Conservation (phyloP, 2,329 filamentous ascomycete genomes). For the Cercospora sp. region DNA sequence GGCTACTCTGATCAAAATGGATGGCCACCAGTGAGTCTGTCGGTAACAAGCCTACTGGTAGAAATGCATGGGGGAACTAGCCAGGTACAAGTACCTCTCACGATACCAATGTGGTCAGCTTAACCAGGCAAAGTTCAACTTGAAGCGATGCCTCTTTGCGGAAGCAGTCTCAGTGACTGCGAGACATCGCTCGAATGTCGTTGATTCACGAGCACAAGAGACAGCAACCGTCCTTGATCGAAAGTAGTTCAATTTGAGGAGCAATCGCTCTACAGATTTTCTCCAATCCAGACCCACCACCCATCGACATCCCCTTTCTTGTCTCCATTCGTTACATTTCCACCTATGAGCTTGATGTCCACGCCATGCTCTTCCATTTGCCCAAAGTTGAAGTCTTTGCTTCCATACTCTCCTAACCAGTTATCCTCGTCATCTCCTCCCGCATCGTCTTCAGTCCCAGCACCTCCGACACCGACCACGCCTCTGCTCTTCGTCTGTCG, state of each 20-base stretch:
- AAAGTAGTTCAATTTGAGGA: not conserved
- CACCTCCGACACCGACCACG: slow-evolving; percentile 77
- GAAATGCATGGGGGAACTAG: too few species aligned
- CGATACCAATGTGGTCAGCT: too few species aligned
- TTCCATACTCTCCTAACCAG: slow-evolving; percentile 80
- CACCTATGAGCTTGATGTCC: slow-evolving; percentile 73
- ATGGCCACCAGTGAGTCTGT: too few species aligned
- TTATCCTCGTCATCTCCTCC: slow-evolving; percentile 71
- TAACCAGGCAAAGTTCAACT: too few species aligned
- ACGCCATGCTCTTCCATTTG: slow-evolving; percentile 83
- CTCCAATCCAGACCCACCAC: slow-evolving; percentile 91
- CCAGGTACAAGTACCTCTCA: too few species aligned
- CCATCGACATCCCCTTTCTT: slow-evolving; percentile 63
- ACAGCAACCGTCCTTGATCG: not conserved
- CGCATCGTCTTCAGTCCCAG: slow-evolving; percentile 57
- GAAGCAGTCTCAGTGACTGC: too few species aligned
- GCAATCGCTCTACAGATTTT: slow-evolving; percentile 58
- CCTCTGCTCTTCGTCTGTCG: slow-evolving; percentile 76
- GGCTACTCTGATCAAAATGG: too few species aligned
- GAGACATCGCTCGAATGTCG: too few species aligned
- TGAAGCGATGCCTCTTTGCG: too few species aligned
- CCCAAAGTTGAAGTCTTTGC: slow-evolving; percentile 74
- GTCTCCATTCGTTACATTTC: slow-evolving; percentile 63
- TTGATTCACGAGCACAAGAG: not conserved
- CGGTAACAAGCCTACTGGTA: too few species aligned